A percentile compares a stretch with the other conserved stretches of the same genome.
Conservation (phyloP, 2,329 filamentous ascomycete genomes). For the Neocatenulostroma microsporum region DNA sequence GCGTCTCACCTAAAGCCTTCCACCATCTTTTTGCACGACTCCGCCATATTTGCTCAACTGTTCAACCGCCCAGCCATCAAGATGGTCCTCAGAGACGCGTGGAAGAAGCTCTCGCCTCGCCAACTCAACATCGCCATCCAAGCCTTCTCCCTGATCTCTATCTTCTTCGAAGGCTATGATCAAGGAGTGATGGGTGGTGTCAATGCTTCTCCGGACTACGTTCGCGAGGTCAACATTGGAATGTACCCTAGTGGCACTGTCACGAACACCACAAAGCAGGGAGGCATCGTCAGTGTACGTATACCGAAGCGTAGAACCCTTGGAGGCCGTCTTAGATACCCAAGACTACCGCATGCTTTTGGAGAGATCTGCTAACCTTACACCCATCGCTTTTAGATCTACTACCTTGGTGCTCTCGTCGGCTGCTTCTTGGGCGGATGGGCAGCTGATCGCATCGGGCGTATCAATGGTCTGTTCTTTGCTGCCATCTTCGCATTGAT, state of each 20-base stretch:
- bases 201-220: slow-evolving; percentile 37
- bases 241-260: slow-evolving; percentile 35
- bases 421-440: slow-evolving; percentile 45
- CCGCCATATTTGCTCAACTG: too few species aligned
- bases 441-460: slow-evolving; percentile 47
- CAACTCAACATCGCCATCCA: slow-evolving; percentile 37
- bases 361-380: too few species aligned
- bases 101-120: slow-evolving; percentile 37
- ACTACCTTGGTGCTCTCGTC: slow-evolving; percentile 46
- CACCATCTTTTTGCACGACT: too few species aligned
- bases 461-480: slow-evolving; percentile 44
- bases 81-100: slow-evolving; percentile 36
- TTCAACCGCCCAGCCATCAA: too few species aligned
- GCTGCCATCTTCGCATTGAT: slow-evolving; percentile 43
- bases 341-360: too few species aligned
- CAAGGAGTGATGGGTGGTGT: slow-evolving; percentile 31
- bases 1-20: too few species aligned
- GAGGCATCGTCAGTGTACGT: slow-evolving; percentile 47
- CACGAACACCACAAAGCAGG: slow-evolving; percentile 44
- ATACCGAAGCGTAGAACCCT: too few species aligned
- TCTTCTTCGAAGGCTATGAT: slow-evolving; percentile 44
- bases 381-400: too few species aligned
- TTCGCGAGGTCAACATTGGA: slow-evolving; percentile 41
- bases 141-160: slow-evolving; percentile 27
- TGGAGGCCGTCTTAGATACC: too few species aligned